Evolutionary conservation across 2,329 filamentous ascomycete genomes (phyloP).

Genomic region (Fusarium sp.): DNA sequence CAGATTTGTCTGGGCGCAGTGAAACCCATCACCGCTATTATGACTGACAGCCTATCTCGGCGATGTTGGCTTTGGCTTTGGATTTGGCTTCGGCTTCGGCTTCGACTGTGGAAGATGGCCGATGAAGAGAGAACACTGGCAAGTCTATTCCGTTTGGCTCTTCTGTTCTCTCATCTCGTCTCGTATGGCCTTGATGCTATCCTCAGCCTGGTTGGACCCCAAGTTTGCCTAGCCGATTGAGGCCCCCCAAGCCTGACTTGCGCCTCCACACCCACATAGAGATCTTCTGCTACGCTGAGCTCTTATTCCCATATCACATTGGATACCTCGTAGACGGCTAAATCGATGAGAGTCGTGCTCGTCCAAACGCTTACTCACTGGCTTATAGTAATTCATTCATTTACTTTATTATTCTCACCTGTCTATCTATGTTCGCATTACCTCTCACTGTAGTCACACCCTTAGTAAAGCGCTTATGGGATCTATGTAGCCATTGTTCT

Average conservation of each 20-base stretch:
- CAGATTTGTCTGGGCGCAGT: conserved; percentile 36
- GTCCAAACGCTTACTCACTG: conserved; percentile 30
- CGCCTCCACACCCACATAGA: conserved; percentile 47
- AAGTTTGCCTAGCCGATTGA: conserved; percentile 42
- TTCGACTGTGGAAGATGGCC: conserved; percentile 15
- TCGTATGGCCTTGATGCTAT: conserved; percentile 5
- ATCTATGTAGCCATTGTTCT: conserved; percentile 11
- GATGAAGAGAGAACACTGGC: conserved; percentile 21
- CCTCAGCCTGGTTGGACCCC: conserved; percentile 37
- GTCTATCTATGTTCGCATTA: conserved; percentile 14
- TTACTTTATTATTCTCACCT: conserved; percentile 22
- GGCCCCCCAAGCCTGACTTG: conserved; percentile 48
- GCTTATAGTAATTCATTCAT: conserved; percentile 13
- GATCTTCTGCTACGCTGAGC: conserved; percentile 31
- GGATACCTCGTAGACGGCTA: conserved; percentile 29
- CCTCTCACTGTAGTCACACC: conserved; percentile 23
- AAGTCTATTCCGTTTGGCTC: conserved; percentile 21
- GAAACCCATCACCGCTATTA: conserved; percentile 40
- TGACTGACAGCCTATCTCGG: conserved; percentile 35
- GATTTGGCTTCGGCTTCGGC: neutral
- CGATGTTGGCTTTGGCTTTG: conserved; percentile 9
- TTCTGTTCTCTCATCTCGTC: conserved; percentile 11
- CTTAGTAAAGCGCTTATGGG: conserved; percentile 17
- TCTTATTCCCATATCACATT: conserved; percentile 34
- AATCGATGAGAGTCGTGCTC: conserved; percentile 33